Evolutionary conservation across 176 grass and related monocot species (phyloP), one percentile per base, ranked within the genome.

Genomic region (Urochloa ruziziensis): DNA sequence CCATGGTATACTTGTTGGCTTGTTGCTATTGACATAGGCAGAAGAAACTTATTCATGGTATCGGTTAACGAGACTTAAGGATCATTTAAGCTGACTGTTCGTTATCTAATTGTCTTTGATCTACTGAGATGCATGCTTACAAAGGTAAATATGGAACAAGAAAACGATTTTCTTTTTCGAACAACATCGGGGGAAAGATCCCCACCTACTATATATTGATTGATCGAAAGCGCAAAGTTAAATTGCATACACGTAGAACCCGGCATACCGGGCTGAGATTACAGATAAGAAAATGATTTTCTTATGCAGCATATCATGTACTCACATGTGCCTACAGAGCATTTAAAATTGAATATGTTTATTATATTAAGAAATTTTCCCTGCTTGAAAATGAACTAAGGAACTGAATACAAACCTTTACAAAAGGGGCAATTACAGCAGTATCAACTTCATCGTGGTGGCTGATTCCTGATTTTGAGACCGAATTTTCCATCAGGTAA

Each of bases 381-480:
- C n/a, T 17, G 2, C 4, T 30, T 4, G 2, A 53, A 29, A 75
- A 57, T 57, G 51, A 54, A 57, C 6, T 15, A 73, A 21, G 11
- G 19, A 69, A 13, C 10, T 65, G 21, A 82, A 86, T 37, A 67
- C 80, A 90, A 94, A 85, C 88, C 88, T 92, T 75, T 33, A 91
- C 79, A 83, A 87, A 95, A 65, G 87, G 74, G 35, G 62, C 34
- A 4, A 90, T 68, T 4, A 21, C 29, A 49, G 74, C 47, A 40
- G 82, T 90, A 56, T 88, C 82, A 63, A 92, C 82, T 73, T 78
- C 66, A 56, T 95, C 90, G 44, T 81, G 24, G 39, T 90, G 91
- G 47, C 94, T 90, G 67, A 92, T 90, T 62, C 94, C 94, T 97
- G 69, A 84, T 25, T 40, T 56, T 2, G 44, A 74, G 37, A 80